Evolutionary conservation across 345 rosid species (phyloP).

Genomic region (Trapa bicornis): DNA sequence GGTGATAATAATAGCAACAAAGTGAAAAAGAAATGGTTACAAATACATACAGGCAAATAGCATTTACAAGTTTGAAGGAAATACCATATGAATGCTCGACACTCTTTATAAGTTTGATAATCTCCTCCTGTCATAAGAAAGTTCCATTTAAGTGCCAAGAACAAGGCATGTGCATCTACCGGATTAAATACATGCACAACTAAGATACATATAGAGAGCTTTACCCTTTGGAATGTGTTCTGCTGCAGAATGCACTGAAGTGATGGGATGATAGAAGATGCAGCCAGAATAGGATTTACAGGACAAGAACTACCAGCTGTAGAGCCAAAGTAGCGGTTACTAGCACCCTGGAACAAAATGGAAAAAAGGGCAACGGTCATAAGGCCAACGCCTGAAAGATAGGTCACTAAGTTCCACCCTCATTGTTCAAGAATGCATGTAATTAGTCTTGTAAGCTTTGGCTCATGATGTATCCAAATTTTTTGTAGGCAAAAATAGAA

Average conservation of each 20-base stretch:
- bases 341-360: conserved; percentile 40
- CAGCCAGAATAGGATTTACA: neutral
- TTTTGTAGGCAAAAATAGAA: too few relatives aligned
- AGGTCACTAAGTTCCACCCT: neutral
- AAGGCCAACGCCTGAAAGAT: neutral
- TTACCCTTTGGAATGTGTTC: conserved; percentile 1
- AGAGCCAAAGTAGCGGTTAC: conserved; percentile 35
- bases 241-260: neutral
- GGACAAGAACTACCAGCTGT: conserved; percentile 31
- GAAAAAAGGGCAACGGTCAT: conserved; percentile 3
- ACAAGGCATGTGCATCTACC: neutral
- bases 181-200: neutral
- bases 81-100: conserved; percentile 80
- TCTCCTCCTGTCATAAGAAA: conserved; percentile 65
- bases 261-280: neutral
- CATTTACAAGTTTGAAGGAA: neutral
- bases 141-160: conserved; percentile 1
- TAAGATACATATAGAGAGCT: neutral
- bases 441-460: too few relatives aligned
- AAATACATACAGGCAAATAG: neutral
- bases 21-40: too few relatives aligned
- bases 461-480: neutral
- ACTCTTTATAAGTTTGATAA: conserved; percentile 59
- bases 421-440: neutral
- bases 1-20: neutral